Evolutionary conservation across 2,329 filamentous ascomycete genomes (phyloP).

Genomic region (Beauveria australis): DNA sequence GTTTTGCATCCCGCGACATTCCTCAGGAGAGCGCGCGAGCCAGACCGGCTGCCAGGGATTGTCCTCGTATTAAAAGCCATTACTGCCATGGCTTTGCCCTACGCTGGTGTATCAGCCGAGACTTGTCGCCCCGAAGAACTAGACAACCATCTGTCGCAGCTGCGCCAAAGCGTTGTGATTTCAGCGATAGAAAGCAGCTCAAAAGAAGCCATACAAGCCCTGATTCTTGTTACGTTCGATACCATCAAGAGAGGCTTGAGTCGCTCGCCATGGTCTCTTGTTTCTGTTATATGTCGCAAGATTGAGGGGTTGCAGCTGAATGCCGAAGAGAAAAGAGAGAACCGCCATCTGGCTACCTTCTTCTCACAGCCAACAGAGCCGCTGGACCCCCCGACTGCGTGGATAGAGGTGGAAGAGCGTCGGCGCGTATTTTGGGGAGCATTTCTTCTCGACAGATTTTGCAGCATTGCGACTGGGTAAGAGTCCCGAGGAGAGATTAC

Average conservation of each 20-base stretch:
- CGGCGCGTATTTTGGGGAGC: conserved; percentile 34
- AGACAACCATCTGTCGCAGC: background rate
- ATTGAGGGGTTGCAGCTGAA: conserved; percentile 11
- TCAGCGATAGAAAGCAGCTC: conserved; percentile 8
- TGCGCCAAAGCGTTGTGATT: background rate
- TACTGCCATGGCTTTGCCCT: conserved; percentile 5
- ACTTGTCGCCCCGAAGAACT: background rate
- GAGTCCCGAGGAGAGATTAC: conserved; percentile 16
- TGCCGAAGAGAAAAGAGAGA: background rate
- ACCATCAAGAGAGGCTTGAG: conserved; percentile 11
- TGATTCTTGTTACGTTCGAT: conserved; percentile 11
- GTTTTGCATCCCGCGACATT: conserved; percentile 15
- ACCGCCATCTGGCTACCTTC: background rate
- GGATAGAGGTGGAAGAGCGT: conserved; percentile 30
- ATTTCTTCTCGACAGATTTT: conserved; percentile 33
- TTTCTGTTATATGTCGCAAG: conserved; percentile 10
- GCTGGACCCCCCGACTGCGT: conserved; percentile 16
- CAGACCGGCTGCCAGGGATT: background rate
- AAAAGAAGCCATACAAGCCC: conserved; percentile 11
- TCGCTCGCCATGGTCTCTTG: conserved; percentile 10
- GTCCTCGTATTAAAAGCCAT: conserved; percentile 8
- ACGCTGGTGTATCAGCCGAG: background rate
- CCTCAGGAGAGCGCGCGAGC: conserved; percentile 1
- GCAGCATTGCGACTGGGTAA: conserved; percentile 31
- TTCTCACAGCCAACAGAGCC: background rate